Evolutionary conservation across 1,284 basidiomycete species (phyloP).

Genomic region (Heterobasidion irregulare): DNA sequence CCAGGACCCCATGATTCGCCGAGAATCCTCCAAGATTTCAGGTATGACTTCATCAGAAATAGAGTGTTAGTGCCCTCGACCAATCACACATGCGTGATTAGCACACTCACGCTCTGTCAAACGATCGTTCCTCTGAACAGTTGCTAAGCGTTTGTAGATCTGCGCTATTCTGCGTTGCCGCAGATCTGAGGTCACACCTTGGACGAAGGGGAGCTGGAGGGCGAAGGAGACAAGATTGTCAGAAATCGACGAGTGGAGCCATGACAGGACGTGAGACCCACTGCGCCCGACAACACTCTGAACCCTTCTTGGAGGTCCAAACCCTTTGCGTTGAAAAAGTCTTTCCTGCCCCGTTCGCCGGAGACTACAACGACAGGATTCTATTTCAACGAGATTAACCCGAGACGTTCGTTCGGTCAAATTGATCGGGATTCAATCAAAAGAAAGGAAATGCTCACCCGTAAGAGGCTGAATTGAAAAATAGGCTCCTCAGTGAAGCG

Average conservation of each 20-base stretch:
- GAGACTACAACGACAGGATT: constrained; percentile 64
- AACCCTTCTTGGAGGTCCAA: constrained; percentile 71
- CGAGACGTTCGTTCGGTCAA: not conserved
- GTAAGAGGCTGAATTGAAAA: constrained; percentile 60
- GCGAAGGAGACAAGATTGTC: not conserved
- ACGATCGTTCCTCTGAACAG: constrained; percentile 50
- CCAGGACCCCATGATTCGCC: constrained; percentile 50
- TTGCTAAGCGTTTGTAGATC: constrained; percentile 61
- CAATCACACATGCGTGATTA: constrained; percentile 2
- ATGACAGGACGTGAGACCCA: constrained; percentile 25
- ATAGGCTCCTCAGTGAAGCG: constrained; percentile 50
- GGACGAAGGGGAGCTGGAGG: constrained; percentile 31
- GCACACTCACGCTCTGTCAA: constrained; percentile 44
- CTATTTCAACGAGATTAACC: constrained; percentile 26
- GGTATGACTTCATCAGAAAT: constrained; percentile 41
- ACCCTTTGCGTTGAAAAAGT: constrained; percentile 58
- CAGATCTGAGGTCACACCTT: constrained; percentile 62
- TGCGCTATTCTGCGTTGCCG: constrained; percentile 47
- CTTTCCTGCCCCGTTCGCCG: constrained; percentile 56
- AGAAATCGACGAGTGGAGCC: not conserved
- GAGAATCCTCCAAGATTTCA: constrained; percentile 53
- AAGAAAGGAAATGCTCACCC: constrained; percentile 29
- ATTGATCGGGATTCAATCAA: constrained; percentile 2
- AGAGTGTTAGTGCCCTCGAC: constrained; percentile 8
- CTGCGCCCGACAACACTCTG: constrained; percentile 66